These are phyloP conservation scores for Cafeteria roenbergensis DNA, from an alignment of 108 stramenopile species.

Conservation along the genomic window DNA sequence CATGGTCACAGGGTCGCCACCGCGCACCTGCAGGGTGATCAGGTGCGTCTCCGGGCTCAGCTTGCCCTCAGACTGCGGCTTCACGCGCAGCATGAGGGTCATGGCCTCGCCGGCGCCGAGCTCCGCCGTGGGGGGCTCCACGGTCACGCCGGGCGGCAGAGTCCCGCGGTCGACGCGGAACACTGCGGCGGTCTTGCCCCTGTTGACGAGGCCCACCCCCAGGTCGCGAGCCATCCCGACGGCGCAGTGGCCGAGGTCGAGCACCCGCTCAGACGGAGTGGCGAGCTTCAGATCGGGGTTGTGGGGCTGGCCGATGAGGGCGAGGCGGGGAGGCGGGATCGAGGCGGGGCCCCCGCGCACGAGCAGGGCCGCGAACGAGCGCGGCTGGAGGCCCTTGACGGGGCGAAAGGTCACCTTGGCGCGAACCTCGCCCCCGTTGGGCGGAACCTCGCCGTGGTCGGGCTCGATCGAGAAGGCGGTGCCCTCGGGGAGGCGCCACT, in stretches of 20 bases:
- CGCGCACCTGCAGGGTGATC: neutral
- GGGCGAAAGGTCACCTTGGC: neutral
- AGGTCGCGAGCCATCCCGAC: no score
- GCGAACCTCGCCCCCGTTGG: neutral
- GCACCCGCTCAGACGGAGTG: no score
- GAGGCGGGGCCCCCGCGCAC: neutral
- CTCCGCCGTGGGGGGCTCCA: neutral
- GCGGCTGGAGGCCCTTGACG: neutral
- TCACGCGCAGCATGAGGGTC: neutral
- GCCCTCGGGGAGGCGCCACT: conserved; percentile 13
- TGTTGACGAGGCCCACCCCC: conserved; percentile 1
- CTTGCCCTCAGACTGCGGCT: neutral
- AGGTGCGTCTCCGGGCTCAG: neutral
- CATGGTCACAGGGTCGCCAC: neutral
- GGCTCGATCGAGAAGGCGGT: conserved; percentile 21
- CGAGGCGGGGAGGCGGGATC: neutral
- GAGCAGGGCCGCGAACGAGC: neutral
- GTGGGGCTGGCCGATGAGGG: neutral
- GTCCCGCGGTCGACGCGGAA: neutral
- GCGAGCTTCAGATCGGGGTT: neutral
- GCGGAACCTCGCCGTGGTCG: conserved; percentile 5
- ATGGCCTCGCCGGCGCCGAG: neutral
- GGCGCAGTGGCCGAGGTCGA: no score
- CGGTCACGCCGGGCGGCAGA: neutral
- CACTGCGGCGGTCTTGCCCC: neutral